A percentile compares a stretch with the other conserved stretches of the same genome.
phyloP scores from a whole-genome alignment of 108 stramenopile species.

The Asterionellopsis glacialis region DNA sequence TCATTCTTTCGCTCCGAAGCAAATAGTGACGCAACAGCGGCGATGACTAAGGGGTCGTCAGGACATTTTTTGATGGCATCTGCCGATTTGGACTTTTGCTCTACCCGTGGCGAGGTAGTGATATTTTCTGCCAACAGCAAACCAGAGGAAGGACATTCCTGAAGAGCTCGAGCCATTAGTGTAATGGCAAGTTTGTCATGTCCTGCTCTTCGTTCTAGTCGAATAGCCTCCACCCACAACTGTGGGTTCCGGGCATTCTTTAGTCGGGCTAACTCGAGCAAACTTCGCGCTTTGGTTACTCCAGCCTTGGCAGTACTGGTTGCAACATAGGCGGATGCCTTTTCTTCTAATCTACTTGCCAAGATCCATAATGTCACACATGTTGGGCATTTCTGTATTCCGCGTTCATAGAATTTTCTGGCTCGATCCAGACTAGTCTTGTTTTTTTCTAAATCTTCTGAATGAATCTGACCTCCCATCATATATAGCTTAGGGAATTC shows the following conservation, averaged over 20 bases:
- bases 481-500: constrained; percentile 87
- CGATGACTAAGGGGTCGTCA: constrained; percentile 88
- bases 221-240: constrained; percentile 91
- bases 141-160: constrained; percentile 92
- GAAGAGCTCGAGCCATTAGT: constrained; percentile 91
- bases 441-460: constrained; percentile 56
- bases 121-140: constrained; percentile 89
- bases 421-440: constrained; percentile 64
- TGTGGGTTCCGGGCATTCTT: constrained; percentile 72
- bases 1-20: constrained; percentile 80
- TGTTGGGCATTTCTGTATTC: constrained; percentile 75
- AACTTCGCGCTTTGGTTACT: constrained; percentile 87
- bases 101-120: constrained; percentile 74
- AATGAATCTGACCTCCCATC: constrained; percentile 94
- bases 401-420: constrained; percentile 69
- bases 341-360: constrained; percentile 88
- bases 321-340: constrained; percentile 23
- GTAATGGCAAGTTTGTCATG: constrained; percentile 83
- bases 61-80: constrained; percentile 91
- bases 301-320: constrained; percentile 39
- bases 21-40: constrained; percentile 91
- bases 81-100: constrained; percentile 84
- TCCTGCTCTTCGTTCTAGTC: constrained; percentile 85
- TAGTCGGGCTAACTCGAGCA: constrained; percentile 91
- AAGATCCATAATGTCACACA: constrained; percentile 83